A percentile compares a stretch with the other conserved stretches of the same genome.
Conservation (phyloP, 257 asterid species). For the Scutellaria barbata region DNA sequence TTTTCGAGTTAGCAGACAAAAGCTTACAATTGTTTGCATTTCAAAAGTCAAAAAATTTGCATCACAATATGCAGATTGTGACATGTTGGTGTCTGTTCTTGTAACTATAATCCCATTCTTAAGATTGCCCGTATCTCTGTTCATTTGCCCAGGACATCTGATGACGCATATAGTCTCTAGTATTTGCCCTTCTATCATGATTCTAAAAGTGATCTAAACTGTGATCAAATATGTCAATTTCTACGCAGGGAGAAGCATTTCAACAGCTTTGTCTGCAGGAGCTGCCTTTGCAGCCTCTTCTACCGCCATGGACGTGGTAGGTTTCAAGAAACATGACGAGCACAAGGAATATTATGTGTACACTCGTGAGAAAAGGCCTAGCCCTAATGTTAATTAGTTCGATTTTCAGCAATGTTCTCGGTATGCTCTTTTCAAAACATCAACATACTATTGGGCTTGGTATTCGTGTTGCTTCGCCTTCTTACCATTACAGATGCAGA, state of each 20-base stretch:
- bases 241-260: slow-evolving; percentile 71
- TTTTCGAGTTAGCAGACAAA: slow-evolving; percentile 1
- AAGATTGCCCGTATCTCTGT: not conserved
- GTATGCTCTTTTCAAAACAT: slow-evolving; percentile 20
- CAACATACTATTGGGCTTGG: slow-evolving; percentile 34
- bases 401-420: not conserved
- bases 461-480: slow-evolving; percentile 33
- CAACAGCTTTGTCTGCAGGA: slow-evolving; percentile 81
- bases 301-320: slow-evolving; percentile 67
- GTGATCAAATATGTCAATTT: slow-evolving; percentile 6
- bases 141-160: not conserved
- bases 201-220: slow-evolving; percentile 1
- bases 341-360: slow-evolving; percentile 87
- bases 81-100: slow-evolving; percentile 6
- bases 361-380: slow-evolving; percentile 74
- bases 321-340: slow-evolving; percentile 69
- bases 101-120: not conserved
- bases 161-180: not conserved
- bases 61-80: not conserved
- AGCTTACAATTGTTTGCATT: not conserved
- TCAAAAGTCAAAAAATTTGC: not conserved
- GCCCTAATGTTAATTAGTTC: slow-evolving; percentile 52
- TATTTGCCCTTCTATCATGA: not conserved
- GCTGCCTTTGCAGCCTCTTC: slow-evolving; percentile 83
- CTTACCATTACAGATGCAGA: slow-evolving; percentile 30